Percentiles rank a stretch among this genome's conserved stretches.
Evolutionary conservation across 2,329 filamentous ascomycete genomes (phyloP).

Genomic region (Colletotrichum ledebouriae): DNA sequence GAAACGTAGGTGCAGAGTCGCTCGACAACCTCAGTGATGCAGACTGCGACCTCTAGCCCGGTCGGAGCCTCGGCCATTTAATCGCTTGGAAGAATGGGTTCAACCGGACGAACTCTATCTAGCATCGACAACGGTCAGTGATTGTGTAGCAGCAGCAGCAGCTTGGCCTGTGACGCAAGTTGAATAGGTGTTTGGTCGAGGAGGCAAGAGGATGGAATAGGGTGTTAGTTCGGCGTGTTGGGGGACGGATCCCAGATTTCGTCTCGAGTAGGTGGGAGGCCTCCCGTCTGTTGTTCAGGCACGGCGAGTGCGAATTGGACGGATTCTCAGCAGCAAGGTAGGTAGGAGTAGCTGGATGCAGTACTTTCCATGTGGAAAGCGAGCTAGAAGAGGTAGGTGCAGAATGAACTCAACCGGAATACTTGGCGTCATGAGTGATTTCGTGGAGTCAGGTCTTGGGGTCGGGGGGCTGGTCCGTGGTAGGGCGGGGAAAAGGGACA

Average conservation of each 20-base stretch:
- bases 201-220: too few species aligned
- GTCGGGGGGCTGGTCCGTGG: neutral
- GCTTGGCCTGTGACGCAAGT: too few species aligned
- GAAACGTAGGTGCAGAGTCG: constrained; percentile 43
- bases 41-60: constrained; percentile 43
- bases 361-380: too few species aligned
- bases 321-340: too few species aligned
- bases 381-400: neutral
- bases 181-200: too few species aligned
- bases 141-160: neutral
- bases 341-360: too few species aligned
- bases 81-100: neutral
- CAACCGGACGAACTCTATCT: constrained; percentile 3
- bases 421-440: neutral
- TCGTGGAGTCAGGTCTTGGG: neutral
- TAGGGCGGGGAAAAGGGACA: too few species aligned
- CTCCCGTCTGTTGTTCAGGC: neutral
- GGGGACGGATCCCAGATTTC: neutral
- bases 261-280: neutral
- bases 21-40: constrained; percentile 43
- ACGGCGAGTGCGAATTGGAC: neutral
- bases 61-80: constrained; percentile 44
- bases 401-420: neutral
- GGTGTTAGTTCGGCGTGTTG: too few species aligned
- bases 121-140: constrained; percentile 8